Evolutionary conservation across 192 early-diverging fungal species (phyloP).

Genomic region (Cetraspora pellucida): DNA sequence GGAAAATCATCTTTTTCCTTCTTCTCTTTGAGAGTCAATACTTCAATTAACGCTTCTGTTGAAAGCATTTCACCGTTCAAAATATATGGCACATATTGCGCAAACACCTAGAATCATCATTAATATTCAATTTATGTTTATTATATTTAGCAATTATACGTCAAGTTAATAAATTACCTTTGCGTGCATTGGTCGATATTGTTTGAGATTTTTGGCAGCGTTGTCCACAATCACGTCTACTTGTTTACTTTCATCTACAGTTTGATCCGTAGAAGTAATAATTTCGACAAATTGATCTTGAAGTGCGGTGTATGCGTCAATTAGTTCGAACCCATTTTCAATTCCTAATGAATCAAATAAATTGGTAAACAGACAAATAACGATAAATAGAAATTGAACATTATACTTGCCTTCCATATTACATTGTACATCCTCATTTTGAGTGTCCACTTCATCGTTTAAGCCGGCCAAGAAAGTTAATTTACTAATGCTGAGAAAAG

Average conservation of each 20-base stretch:
- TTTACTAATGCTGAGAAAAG: constrained; percentile 23
- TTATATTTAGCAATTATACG: neutral
- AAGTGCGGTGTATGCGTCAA: neutral
- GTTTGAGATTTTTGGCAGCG: neutral
- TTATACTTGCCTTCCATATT: constrained; percentile 1
- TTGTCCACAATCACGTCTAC: constrained; percentile 1
- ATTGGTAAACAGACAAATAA: neutral
- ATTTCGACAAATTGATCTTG: constrained; percentile 7
- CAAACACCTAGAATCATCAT: neutral
- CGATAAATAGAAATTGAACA: neutral
- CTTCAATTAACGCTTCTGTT: constrained; percentile 1
- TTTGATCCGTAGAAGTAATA: neutral
- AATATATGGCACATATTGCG: neutral
- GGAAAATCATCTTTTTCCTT: neutral
- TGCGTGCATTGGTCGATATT: neutral
- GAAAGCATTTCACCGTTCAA: neutral
- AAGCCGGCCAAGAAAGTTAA: constrained; percentile 1
- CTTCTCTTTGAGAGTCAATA: constrained; percentile 4
- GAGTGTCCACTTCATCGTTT: neutral
- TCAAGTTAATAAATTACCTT: constrained; percentile 6
- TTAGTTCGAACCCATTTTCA: neutral
- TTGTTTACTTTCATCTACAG: neutral
- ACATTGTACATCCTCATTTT: constrained; percentile 13
- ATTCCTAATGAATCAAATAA: neutral
- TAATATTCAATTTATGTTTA: neutral